phyloP scores from a whole-genome alignment of 352 stramenopile genomes.

The Globisporangium radiosum region DNA sequence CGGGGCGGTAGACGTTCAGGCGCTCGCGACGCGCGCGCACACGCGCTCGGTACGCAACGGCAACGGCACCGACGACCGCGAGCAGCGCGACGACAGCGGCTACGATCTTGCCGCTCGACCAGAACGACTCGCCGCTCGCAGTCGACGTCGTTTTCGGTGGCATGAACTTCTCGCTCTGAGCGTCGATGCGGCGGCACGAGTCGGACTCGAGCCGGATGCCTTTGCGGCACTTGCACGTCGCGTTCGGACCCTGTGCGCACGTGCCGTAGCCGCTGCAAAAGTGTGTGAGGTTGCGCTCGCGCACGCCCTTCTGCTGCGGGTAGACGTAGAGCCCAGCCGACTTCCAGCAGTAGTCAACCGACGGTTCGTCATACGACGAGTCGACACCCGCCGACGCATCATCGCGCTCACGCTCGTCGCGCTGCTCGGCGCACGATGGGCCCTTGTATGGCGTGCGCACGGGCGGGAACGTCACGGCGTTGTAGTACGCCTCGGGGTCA shows the following conservation, averaged over 20 bases:
- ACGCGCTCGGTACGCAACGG: constrained; percentile 27
- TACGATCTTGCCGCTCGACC: constrained; percentile 3
- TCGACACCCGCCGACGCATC: neutral
- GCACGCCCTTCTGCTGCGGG: constrained; percentile 48
- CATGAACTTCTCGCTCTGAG: constrained; percentile 28
- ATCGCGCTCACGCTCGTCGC: neutral
- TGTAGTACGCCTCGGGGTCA: constrained; percentile 1
- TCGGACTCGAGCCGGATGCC: constrained; percentile 32
- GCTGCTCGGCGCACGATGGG: constrained; percentile 25
- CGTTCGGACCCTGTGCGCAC: constrained; percentile 46
- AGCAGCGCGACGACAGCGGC: constrained; percentile 11
- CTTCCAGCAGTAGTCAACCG: constrained; percentile 69
- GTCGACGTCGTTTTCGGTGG: constrained; percentile 4
- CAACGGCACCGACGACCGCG: constrained; percentile 13
- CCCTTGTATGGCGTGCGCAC: constrained; percentile 48
- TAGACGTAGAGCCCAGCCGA: constrained; percentile 53
- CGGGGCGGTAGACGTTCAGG: constrained; percentile 24
- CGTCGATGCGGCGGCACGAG: constrained; percentile 61
- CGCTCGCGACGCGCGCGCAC: constrained; percentile 20
- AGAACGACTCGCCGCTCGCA: constrained; percentile 3
- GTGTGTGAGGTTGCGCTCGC: constrained; percentile 46
- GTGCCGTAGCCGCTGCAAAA: constrained; percentile 66
- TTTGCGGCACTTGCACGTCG: constrained; percentile 45
- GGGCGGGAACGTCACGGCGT: constrained; percentile 39
- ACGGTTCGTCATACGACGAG: constrained; percentile 21